A percentile compares a stretch with the other conserved stretches of the same genome.
Evolutionary conservation across 2,329 filamentous ascomycete species (phyloP).

Genomic region (Alternaria infectoria): DNA sequence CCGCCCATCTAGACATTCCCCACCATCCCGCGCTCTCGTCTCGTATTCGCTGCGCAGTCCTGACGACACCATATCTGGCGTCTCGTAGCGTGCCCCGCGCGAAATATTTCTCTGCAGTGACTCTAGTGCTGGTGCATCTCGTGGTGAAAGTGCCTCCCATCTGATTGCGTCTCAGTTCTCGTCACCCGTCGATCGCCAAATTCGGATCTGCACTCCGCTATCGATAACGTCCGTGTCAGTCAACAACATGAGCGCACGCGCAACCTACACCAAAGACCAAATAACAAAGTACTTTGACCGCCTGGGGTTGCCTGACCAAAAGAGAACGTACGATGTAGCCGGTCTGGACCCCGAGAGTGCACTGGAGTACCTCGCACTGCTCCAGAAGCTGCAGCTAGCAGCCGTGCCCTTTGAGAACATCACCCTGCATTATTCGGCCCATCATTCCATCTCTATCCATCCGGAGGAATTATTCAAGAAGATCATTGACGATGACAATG

Average conservation of each 20-base stretch:
- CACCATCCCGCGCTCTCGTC: conserved; percentile 4
- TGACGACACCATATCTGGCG: neutral
- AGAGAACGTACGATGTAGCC: conserved; percentile 34
- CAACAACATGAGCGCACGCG: conserved; percentile 14
- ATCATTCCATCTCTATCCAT: conserved; percentile 55
- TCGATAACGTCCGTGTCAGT: conserved; percentile 1
- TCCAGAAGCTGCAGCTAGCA: conserved; percentile 52
- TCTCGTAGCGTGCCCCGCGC: neutral
- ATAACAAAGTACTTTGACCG: conserved; percentile 45
- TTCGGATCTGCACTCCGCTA: conserved; percentile 11
- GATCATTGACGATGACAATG: conserved; percentile 57
- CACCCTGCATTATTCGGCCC: conserved; percentile 55
- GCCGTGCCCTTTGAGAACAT: conserved; percentile 65
- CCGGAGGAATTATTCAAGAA: conserved; percentile 60
- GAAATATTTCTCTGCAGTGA: neutral
- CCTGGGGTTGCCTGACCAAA: conserved; percentile 34
- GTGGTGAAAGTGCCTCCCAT: neutral
- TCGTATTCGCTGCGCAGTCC: conserved; percentile 5
- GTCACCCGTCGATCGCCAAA: neutral
- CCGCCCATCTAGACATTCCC: neutral
- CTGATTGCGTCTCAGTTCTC: neutral
- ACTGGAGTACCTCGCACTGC: conserved; percentile 35
- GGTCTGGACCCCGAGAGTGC: conserved; percentile 25
- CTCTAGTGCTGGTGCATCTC: neutral
- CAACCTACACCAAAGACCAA: conserved; percentile 35